Conservation (phyloP, 1,139 yeast genomes). For the Suhomyces maxii region DNA sequence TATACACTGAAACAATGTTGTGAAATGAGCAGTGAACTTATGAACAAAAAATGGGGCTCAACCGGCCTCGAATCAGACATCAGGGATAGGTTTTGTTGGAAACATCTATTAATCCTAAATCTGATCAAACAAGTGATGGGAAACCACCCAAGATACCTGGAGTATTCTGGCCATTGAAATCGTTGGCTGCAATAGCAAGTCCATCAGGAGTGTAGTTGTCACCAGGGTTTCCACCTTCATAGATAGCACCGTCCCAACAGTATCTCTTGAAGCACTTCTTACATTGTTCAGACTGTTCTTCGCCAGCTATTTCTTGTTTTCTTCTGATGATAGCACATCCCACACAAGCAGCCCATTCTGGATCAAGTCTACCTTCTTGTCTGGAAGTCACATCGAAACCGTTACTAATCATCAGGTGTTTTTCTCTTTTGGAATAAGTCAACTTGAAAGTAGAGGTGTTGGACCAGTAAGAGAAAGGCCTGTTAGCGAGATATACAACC, state of each 20-base stretch:
- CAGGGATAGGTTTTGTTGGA: too few species aligned
- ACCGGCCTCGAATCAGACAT: too few species aligned
- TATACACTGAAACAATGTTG: too few species aligned
- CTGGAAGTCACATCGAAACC: conserved; percentile 81
- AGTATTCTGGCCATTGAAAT: conserved; percentile 7
- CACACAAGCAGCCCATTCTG: conserved; percentile 75
- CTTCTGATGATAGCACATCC: conserved; percentile 88
- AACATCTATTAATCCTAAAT: too few species aligned
- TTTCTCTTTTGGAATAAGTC: conserved; percentile 46
- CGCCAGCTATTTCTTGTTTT: conserved; percentile 69
- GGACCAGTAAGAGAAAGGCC: conserved; percentile 21
- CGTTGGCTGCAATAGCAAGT: conserved; percentile 8
- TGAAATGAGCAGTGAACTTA: too few species aligned
- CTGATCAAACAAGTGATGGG: neutral
- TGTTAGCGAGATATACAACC: conserved; percentile 23
- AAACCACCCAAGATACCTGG: conserved; percentile 3
- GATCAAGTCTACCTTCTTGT: conserved; percentile 68
- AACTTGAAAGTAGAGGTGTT: conserved; percentile 21
- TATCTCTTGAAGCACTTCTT: conserved; percentile 65
- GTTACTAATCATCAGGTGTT: conserved; percentile 62
- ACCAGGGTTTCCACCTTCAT: conserved; percentile 16
- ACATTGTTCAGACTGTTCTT: conserved; percentile 69
- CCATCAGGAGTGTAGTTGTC: conserved; percentile 17
- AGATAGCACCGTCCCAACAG: conserved; percentile 72
- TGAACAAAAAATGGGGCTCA: too few species aligned